Base-by-base conservation (phyloP, 192 early-diverging fungal genomes). In the Coemansia sp. region DNA sequence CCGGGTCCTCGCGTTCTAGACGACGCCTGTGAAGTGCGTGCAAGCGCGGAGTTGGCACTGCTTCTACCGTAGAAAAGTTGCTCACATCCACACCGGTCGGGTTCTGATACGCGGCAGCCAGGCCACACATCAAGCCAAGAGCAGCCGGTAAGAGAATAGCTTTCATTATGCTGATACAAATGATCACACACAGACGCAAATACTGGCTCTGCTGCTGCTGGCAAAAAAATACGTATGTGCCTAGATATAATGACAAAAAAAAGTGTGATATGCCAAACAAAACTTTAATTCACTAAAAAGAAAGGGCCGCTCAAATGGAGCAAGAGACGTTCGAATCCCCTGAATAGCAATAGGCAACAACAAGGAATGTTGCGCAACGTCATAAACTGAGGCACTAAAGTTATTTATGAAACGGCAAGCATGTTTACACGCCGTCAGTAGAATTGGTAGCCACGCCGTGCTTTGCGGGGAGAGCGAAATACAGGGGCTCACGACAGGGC, bases 1-100 rank as follows among this genome's bases (percentile, higher is more conserved):
- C 79, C 8, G 79, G 74, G 37, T 82, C 79, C 37, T 76, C 74
- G 28, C 55, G 52, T 4, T 67, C 67, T 43, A 55, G 28, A 52
- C 73, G 75, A n/a, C 74, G 62, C 60, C 67, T 69, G 61, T 63
- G 44, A 32, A 81, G n/a, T 33, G 30, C 30, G 55, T 57, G 55
- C 32, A 57, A 33, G 55, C 30, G 55, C 30, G 6, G 30, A 57
- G 55, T 57, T 17, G 55, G 55, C 10, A 32, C 30, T 33, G 30
- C 55, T 14, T 33, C 55, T 33, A 57, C 55, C 13, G 32, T 33
- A 30, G 13, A 30, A n/a, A 57, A 33, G 30, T 17, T 32, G 4
- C 28, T 33, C 55, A n/a, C 30, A 17, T 33, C 55, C 30, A 57
- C 30, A 32, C 55, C 30, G 55, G 14, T 57, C 16, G 30, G 28